These are phyloP conservation scores for Bretschneidera sinensis DNA, from an alignment of 345 rosid species.

Conservation along the genomic window DNA sequence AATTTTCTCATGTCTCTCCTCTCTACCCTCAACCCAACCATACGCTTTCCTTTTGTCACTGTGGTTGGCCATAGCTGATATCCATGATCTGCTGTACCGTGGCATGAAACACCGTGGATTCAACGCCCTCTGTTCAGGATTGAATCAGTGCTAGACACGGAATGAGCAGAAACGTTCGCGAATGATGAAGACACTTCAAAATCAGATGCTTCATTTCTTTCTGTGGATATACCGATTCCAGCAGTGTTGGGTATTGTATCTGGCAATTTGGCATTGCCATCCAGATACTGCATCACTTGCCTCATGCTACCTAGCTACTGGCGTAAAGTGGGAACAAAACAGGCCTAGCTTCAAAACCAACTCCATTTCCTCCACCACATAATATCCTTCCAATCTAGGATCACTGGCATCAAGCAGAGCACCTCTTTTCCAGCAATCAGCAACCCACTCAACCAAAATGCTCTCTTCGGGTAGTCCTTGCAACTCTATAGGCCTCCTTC, in stretches of 20 bases:
- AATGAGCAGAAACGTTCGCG: constrained; percentile 1
- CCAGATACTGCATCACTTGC: constrained; percentile 31
- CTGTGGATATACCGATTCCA: neutral
- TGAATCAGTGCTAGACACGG: constrained; percentile 24
- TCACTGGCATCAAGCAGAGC: constrained; percentile 24
- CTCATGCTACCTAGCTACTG: constrained; percentile 26
- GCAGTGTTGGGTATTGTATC: constrained; percentile 5
- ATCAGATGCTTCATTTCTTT: neutral
- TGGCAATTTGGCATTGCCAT: constrained; percentile 11
- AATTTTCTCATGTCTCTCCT: too few relatives aligned
- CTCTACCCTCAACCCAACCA: too few relatives aligned
- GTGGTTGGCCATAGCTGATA: too few relatives aligned
- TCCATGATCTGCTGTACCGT: too few relatives aligned
- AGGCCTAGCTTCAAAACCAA: constrained; percentile 32
- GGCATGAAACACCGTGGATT: neutral
- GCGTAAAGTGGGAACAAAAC: constrained; percentile 24
- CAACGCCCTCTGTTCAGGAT: constrained; percentile 19
- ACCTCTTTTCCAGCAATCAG: constrained; percentile 23
- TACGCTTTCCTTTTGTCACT: too few relatives aligned
- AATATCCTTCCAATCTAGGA: constrained; percentile 23
- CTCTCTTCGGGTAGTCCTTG: constrained; percentile 12
- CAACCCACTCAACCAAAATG: constrained; percentile 35
- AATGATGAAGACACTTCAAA: constrained; percentile 1
- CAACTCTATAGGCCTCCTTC: constrained; percentile 39
- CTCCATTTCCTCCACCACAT: constrained; percentile 28